These are phyloP conservation scores for Dalbergia oliveri DNA, from an alignment of 306 rosid genomes.

Conservation along the genomic window DNA sequence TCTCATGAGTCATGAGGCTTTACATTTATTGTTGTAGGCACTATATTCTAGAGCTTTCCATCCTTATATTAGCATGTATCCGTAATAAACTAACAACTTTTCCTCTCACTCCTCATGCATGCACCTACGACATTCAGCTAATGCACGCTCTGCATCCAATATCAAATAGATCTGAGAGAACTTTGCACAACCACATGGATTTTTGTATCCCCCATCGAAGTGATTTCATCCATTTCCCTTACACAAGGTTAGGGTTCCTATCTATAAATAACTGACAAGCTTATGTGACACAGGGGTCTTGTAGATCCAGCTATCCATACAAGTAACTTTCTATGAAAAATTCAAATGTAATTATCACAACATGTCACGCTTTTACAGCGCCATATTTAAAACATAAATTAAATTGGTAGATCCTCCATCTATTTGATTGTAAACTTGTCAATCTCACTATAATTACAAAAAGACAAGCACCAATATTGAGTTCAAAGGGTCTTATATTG, in stretches of 20 bases:
- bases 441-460: constrained; percentile 35
- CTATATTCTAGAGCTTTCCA: neutral
- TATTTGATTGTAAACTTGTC: neutral
- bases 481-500: constrained; percentile 28
- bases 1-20: neutral
- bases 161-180: neutral
- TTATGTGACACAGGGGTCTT: neutral
- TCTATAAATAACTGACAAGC: neutral
- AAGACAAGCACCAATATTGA: constrained; percentile 33
- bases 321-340: constrained; percentile 11
- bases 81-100: neutral
- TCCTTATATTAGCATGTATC: too few species aligned
- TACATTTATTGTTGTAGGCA: neutral
- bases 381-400: neutral
- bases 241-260: neutral
- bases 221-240: neutral
- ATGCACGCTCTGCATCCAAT: neutral
- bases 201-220: neutral
- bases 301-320: constrained; percentile 29
- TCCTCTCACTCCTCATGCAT: neutral
- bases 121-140: neutral
- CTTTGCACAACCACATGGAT: neutral
- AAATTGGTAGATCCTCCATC: constrained; percentile 14
- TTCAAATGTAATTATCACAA: neutral
- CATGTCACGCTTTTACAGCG: constrained; percentile 17